Conservation (phyloP, 2,329 filamentous ascomycete species). For the Colletotrichum spinosum region DNA sequence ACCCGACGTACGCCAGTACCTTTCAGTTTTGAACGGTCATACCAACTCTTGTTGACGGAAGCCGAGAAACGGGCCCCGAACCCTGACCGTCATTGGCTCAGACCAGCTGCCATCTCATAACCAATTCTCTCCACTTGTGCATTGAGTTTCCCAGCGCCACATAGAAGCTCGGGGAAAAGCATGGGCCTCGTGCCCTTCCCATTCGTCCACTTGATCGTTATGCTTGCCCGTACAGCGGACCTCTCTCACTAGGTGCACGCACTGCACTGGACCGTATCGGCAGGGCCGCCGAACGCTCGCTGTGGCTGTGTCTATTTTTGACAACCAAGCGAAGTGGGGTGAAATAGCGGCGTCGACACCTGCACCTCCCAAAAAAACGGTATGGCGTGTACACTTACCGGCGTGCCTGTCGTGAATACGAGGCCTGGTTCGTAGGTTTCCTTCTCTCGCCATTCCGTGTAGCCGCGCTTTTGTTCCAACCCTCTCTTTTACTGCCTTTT, state of each 20-base stretch:
- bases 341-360: not conserved
- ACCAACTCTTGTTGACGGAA: conserved; percentile 19
- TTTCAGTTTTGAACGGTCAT: not conserved
- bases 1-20: not conserved
- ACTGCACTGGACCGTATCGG: conserved; percentile 3
- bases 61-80: not conserved
- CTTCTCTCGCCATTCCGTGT: not conserved
- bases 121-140: not conserved
- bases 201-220: no score
- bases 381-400: no score
- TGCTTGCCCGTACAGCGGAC: no score
- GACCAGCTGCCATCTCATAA: conserved; percentile 24
- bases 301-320: conserved; percentile 37
- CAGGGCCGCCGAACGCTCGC: conserved; percentile 23
- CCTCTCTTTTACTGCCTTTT: not conserved
- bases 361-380: not conserved
- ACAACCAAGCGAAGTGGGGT: not conserved
- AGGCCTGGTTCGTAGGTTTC: not conserved
- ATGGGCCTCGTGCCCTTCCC: no score
- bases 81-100: conserved; percentile 10
- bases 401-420: no score
- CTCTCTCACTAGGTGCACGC: not conserved
- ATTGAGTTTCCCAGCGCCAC: no score
- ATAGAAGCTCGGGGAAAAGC: not conserved
- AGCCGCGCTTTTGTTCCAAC: not conserved